Percentiles rank a stretch among this genome's conserved stretches.
Evolutionary conservation across 1,284 basidiomycete species (phyloP).

Genomic region (Trichosporon sp.): DNA sequence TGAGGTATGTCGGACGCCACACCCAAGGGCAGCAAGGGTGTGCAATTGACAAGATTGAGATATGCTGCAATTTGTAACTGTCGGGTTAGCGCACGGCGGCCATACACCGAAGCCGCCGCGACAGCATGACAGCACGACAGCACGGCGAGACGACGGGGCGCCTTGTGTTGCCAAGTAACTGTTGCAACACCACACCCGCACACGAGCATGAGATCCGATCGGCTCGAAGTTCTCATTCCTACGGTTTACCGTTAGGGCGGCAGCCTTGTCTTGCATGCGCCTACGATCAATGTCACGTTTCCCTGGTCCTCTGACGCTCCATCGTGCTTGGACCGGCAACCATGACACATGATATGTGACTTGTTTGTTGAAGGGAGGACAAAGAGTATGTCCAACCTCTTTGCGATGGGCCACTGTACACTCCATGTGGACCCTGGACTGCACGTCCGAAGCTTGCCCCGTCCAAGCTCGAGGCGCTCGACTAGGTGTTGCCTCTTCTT

Average conservation of each 20-base stretch:
- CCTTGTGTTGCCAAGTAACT: not conserved
- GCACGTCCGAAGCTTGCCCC: not conserved
- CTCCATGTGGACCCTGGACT: not conserved
- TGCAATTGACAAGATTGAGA: not conserved
- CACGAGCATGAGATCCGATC: not conserved
- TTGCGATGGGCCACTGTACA: not conserved
- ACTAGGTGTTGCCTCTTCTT: no score
- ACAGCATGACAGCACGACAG: not conserved
- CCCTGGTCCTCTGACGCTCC: no score
- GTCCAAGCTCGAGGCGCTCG: not conserved
- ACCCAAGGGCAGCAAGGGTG: not conserved
- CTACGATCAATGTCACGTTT: no score
- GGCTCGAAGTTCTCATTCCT: not conserved
- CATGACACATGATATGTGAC: not conserved
- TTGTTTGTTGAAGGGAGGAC: no score
- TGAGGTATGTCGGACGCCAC: constrained; percentile 3
- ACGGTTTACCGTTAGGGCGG: not conserved
- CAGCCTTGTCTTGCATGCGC: not conserved
- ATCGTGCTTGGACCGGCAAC: no score
- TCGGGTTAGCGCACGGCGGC: not conserved
- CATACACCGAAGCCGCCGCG: not conserved
- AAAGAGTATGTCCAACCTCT: no score
- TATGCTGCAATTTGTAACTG: constrained; percentile 1
- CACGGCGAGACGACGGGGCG: not conserved
- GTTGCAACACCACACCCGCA: not conserved